Evolutionary conservation across 352 stramenopile species (phyloP).

Genomic region (Sclerospora graminicola): DNA sequence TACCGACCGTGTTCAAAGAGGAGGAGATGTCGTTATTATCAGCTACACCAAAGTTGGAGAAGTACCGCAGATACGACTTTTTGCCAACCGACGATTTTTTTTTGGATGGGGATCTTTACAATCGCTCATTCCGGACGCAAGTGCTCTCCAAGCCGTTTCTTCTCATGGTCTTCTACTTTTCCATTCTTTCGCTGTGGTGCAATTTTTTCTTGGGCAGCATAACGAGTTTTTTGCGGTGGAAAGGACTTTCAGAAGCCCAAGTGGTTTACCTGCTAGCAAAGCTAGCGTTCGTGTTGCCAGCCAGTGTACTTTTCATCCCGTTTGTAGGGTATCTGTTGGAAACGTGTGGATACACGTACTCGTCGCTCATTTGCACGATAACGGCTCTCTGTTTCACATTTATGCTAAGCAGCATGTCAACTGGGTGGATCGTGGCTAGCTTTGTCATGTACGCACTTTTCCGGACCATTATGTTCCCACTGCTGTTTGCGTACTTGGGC

Average conservation of each 20-base stretch:
- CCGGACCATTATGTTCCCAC: slow-evolving; percentile 71
- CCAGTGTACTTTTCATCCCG: slow-evolving; percentile 66
- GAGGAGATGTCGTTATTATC: slow-evolving; percentile 36
- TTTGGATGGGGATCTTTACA: slow-evolving; percentile 31
- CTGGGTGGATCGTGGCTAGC: slow-evolving; percentile 30
- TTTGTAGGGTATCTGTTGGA: slow-evolving; percentile 68
- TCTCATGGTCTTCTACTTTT: slow-evolving; percentile 64
- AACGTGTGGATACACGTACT: slow-evolving; percentile 49
- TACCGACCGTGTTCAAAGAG: slow-evolving; percentile 50
- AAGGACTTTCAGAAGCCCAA: slow-evolving; percentile 27
- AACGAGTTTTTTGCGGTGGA: slow-evolving; percentile 41
- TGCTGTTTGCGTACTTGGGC: slow-evolving; percentile 75
- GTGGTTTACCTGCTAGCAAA: slow-evolving; percentile 33
- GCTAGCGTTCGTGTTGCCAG: slow-evolving; percentile 52
- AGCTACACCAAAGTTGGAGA: slow-evolving; percentile 39
- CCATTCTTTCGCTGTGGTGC: slow-evolving; percentile 63
- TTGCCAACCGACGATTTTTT: slow-evolving; percentile 23
- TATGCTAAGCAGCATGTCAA: slow-evolving; percentile 27
- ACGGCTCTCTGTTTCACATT: slow-evolving; percentile 38
- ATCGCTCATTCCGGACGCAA: slow-evolving; percentile 53
- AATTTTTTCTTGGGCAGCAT: slow-evolving; percentile 81
- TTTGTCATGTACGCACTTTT: slow-evolving; percentile 78
- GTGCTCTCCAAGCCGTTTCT: slow-evolving; percentile 55
- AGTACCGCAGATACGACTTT: slow-evolving; percentile 16
- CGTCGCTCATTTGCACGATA: slow-evolving; percentile 30